Evolutionary conservation across 2,329 filamentous ascomycete genomes (phyloP).

Genomic region (Chrysoporthe austroafricana): DNA sequence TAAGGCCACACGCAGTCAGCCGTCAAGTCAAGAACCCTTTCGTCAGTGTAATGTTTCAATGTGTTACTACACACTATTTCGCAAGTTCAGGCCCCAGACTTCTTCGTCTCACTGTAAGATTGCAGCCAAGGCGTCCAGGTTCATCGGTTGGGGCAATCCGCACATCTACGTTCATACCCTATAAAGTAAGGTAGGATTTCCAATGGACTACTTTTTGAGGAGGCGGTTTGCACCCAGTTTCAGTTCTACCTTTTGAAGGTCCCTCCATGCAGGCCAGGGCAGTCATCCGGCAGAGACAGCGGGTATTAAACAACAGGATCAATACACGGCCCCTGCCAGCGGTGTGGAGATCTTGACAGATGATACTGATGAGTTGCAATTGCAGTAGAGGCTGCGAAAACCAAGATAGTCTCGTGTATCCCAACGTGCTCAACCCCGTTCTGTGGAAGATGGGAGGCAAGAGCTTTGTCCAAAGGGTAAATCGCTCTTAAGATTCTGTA

Average conservation of each 20-base stretch:
- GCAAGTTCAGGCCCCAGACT: background rate
- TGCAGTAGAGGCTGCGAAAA: background rate
- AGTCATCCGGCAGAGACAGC: background rate
- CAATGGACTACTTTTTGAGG: background rate
- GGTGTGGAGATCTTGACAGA: background rate
- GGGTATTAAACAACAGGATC: background rate
- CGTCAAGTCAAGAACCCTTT: background rate
- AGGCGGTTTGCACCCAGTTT: background rate
- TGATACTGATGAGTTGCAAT: background rate
- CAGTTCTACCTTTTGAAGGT: background rate
- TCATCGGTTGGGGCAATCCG: background rate
- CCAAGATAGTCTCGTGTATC: background rate
- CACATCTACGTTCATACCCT: background rate
- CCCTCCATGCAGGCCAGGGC: background rate
- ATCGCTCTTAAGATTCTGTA: slow-evolving; percentile 15
- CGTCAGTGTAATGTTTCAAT: background rate
- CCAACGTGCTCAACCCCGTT: background rate
- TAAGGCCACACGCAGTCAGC: background rate
- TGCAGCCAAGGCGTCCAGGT: background rate
- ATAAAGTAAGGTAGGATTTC: background rate
- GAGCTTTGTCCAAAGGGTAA: slow-evolving; percentile 2
- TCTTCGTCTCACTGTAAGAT: background rate
- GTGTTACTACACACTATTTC: background rate
- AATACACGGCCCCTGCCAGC: background rate
- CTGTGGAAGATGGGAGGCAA: background rate